These are phyloP conservation scores for Hirschfeldia incana DNA, from an alignment of 345 rosid species.

Conservation along the genomic window DNA sequence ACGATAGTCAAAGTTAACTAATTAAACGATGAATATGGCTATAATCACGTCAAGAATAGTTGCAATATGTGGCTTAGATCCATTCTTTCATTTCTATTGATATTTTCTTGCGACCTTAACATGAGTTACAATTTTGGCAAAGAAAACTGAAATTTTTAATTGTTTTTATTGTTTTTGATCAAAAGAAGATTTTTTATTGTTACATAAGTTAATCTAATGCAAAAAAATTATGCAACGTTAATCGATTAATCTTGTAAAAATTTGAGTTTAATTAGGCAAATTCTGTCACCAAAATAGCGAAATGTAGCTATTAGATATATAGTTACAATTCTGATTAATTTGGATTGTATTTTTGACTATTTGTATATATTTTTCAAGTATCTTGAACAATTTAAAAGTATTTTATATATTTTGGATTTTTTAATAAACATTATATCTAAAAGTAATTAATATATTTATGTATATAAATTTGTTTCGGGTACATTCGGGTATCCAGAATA, in stretches of 20 bases:
- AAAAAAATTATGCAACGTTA: not conserved
- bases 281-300: not conserved
- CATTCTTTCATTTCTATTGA: conserved; percentile 17
- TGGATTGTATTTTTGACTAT: too few relatives aligned
- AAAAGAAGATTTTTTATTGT: not conserved
- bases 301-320: not conserved
- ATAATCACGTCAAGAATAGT: conserved; percentile 22
- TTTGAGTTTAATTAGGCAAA: not conserved
- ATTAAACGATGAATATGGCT: conserved; percentile 9
- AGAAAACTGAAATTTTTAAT: not conserved
- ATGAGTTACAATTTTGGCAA: not conserved
- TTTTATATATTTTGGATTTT: too few relatives aligned
- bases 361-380: too few relatives aligned
- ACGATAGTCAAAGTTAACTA: conserved; percentile 19
- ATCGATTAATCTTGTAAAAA: not conserved
- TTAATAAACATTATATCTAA: too few relatives aligned
- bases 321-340: too few relatives aligned
- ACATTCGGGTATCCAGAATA: too few relatives aligned
- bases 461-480: too few relatives aligned
- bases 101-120: conserved; percentile 13
- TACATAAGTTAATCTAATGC: not conserved
- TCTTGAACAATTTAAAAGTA: too few relatives aligned
- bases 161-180: too few relatives aligned
- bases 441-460: too few relatives aligned
- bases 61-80: conserved; percentile 22